Conservation (phyloP, 2,329 filamentous ascomycete species). For the Fusarium compactum region DNA sequence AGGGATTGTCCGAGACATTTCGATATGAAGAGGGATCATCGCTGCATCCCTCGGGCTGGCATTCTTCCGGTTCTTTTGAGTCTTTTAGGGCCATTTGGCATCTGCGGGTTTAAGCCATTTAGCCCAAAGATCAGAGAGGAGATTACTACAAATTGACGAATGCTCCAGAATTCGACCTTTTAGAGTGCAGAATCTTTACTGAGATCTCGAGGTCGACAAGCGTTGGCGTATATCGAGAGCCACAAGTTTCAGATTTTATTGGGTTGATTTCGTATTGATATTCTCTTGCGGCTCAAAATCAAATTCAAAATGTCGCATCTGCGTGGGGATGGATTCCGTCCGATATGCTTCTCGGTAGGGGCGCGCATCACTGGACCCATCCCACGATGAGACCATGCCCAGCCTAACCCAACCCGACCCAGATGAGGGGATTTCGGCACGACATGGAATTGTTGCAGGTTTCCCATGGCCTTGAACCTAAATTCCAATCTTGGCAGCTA, state of each 20-base stretch:
- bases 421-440: constrained; percentile 16
- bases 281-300: constrained; percentile 29
- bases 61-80: constrained; percentile 27
- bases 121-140: constrained; percentile 6
- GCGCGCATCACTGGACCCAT: constrained; percentile 27
- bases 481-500: constrained; percentile 21
- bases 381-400: neutral
- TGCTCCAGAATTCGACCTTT: neutral
- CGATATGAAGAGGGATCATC: constrained; percentile 28
- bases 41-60: constrained; percentile 16
- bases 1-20: constrained; percentile 23
- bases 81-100: neutral
- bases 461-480: constrained; percentile 32
- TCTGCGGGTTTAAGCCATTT: neutral
- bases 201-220: constrained; percentile 28
- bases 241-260: constrained; percentile 21
- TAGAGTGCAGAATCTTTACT: neutral
- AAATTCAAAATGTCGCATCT: constrained; percentile 11
- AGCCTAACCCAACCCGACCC: neutral
- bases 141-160: constrained; percentile 10
- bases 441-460: constrained; percentile 36
- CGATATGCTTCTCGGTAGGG: constrained; percentile 36
- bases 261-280: neutral
- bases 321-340: constrained; percentile 29
- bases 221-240: constrained; percentile 28